Percentiles rank a stretch among this genome's conserved stretches.
These are phyloP conservation scores for Metarhizium anisopliae DNA, from an alignment of 2,329 filamentous ascomycete species.

Conservation along the genomic window DNA sequence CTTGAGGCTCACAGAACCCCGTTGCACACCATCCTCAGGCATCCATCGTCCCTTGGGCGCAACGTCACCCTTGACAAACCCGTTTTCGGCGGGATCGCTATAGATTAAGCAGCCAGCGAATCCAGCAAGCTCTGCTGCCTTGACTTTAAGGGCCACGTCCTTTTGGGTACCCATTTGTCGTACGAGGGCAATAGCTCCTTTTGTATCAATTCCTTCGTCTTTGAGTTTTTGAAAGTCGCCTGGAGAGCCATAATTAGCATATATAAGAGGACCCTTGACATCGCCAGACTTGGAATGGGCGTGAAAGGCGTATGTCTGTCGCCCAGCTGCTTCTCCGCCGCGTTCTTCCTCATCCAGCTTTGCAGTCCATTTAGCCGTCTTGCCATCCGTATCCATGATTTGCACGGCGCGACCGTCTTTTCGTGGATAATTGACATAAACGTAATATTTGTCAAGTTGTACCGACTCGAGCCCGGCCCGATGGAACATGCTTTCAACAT, in stretches of 20 bases:
- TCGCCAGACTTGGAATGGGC: conserved; percentile 82
- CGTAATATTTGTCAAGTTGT: conserved; percentile 67
- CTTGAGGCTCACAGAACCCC: conserved; percentile 71
- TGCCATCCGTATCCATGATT: conserved; percentile 60
- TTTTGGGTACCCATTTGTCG: conserved; percentile 67
- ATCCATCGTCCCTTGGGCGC: conserved; percentile 73
- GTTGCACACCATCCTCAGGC: conserved; percentile 73
- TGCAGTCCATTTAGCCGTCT: conserved; percentile 63
- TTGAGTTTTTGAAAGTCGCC: conserved; percentile 71
- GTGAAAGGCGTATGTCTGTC: conserved; percentile 75
- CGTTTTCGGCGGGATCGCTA: conserved; percentile 80
- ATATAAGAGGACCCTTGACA: conserved; percentile 77
- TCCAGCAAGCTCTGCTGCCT: conserved; percentile 78
- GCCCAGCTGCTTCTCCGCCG: conserved; percentile 51
- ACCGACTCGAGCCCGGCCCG: conserved; percentile 68
- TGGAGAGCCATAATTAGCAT: conserved; percentile 82
- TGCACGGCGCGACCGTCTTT: conserved; percentile 69
- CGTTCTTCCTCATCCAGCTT: conserved; percentile 70
- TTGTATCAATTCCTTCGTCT: conserved; percentile 62
- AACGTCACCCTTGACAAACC: conserved; percentile 61
- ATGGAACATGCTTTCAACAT: conserved; percentile 70
- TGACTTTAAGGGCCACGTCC: conserved; percentile 74
- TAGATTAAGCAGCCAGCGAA: conserved; percentile 86
- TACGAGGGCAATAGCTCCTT: conserved; percentile 77
- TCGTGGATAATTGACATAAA: conserved; percentile 88